Base-by-base conservation (phyloP, 2,329 filamentous ascomycete genomes). In the Pestalotiopsis sp. region DNA sequence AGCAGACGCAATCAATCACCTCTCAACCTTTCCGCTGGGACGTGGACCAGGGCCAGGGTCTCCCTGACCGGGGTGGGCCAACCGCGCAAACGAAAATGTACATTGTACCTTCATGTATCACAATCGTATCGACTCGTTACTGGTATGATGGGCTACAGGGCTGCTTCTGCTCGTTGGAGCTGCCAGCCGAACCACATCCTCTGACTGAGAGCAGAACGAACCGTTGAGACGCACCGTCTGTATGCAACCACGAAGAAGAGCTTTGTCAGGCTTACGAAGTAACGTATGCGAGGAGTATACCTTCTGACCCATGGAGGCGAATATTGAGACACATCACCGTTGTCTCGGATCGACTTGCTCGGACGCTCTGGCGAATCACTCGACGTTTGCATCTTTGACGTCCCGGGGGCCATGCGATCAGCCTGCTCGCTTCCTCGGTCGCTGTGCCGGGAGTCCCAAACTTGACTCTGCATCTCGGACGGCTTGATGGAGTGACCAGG, bases 11-110 rank as follows among this genome's bases (percentile, higher is more conserved):
- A 67, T 61, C 66, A 62, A 63, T 67, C 66, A 67, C 66, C 62
- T 67, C 66, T 63, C 58, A 67, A 67, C 66, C 66, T 52, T 62
- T 67, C 66, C 59, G 27, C 66, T 67, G 66, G 64, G 64, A 66
- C 64, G 23, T 25, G 41, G 52, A 52, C 65, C 36, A 31, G 25
- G 52, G 39, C 20, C 56, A 66, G 45, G 64, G 63, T n/a, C 1
- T 23, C 12, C 11, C 20, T 36, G 38, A 31, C n/a, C 12, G 27
- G 27, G 20, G 27, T 23, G 14, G 31, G 7, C 31, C 31, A 36
- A 59, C 23, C 23, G 57, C 57, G 14, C 20, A 23, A 27, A 59
- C 25, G 57, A 13, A 36, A 59, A 20, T 36, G 45, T 20, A 52
- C 11, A 11, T 36, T 56, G 62, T 64, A 64, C 38, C 39, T n/a